Percentiles rank a stretch among this genome's conserved stretches.
Conservation (phyloP, 2,329 filamentous ascomycete species). For the Cladorrhinum sp. region DNA sequence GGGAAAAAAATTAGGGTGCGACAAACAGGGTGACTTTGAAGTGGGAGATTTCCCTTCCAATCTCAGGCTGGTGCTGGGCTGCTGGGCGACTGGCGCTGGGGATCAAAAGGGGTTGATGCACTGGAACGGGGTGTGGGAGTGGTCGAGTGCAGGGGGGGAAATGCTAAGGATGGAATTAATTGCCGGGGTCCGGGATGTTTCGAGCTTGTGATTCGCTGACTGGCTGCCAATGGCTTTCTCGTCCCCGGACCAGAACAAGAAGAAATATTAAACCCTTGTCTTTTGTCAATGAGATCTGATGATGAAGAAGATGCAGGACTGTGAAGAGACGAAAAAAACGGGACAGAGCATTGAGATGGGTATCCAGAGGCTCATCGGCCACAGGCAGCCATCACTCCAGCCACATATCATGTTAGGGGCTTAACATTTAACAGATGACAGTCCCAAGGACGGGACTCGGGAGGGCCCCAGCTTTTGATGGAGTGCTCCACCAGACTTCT, state of each 20-base stretch:
- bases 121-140: conserved; percentile 15
- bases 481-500: background rate
- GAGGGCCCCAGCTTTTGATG: background rate
- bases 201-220: conserved; percentile 24
- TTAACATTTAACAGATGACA: background rate
- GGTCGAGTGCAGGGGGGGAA: conserved; percentile 19
- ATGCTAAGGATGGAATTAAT: conserved; percentile 23
- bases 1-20: conserved; percentile 31
- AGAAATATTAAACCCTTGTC: conserved; percentile 3
- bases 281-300: background rate
- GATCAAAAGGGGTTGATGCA: conserved; percentile 28
- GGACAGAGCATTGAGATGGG: background rate
- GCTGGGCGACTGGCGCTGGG: conserved; percentile 10
- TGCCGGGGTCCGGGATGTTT: conserved; percentile 16
- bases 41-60: conserved; percentile 15
- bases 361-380: background rate
- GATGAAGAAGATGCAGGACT: background rate
- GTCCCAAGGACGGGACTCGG: background rate
- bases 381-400: background rate
- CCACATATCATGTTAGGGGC: background rate
- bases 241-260: conserved; percentile 16
- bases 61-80: conserved; percentile 6
- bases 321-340: background rate
- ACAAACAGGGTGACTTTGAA: conserved; percentile 24
- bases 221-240: conserved; percentile 19